These are phyloP conservation scores for Ogataea minuta DNA, from an alignment of 805 yeast genomes.

Conservation along the genomic window DNA sequence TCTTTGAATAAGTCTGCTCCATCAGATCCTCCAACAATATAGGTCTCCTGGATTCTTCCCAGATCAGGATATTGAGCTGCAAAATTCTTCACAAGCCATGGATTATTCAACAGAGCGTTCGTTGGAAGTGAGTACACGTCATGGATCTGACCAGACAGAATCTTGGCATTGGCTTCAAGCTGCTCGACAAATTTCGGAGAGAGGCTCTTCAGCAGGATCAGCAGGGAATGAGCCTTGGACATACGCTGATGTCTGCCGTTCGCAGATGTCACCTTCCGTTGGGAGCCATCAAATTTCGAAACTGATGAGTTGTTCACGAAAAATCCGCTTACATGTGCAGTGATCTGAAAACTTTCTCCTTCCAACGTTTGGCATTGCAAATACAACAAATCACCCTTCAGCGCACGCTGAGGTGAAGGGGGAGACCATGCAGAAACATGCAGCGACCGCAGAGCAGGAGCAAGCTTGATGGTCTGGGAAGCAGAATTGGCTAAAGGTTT, in stretches of 20 bases:
- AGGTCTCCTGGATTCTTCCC: constrained; percentile 56
- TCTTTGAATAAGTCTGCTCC: constrained; percentile 63
- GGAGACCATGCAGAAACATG: constrained; percentile 83
- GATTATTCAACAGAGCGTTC: constrained; percentile 58
- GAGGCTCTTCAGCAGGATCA: constrained; percentile 56
- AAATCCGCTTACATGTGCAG: constrained; percentile 79
- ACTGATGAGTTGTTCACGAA: constrained; percentile 69
- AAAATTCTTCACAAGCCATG: constrained; percentile 64
- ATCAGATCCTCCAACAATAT: constrained; percentile 54
- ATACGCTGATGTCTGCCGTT: constrained; percentile 31
- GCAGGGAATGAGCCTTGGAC: constrained; percentile 50
- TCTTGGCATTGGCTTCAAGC: constrained; percentile 49
- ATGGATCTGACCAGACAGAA: constrained; percentile 43
- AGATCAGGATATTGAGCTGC: constrained; percentile 45
- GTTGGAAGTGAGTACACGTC: constrained; percentile 63
- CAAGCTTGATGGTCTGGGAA: constrained; percentile 32
- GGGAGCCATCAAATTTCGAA: constrained; percentile 66
- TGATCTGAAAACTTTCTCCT: constrained; percentile 73
- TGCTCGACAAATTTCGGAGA: constrained; percentile 62
- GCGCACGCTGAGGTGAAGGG: constrained; percentile 58
- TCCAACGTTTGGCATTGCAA: constrained; percentile 75
- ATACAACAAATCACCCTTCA: constrained; percentile 79
- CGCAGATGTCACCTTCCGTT: constrained; percentile 32
- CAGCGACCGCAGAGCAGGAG: constrained; percentile 55
- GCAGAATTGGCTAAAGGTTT: constrained; percentile 25